A percentile compares a stretch with the other conserved stretches of the same genome.
These are phyloP conservation scores for Candida mattraensis DNA, from an alignment of 805 yeast genomes.

Conservation along the genomic window DNA sequence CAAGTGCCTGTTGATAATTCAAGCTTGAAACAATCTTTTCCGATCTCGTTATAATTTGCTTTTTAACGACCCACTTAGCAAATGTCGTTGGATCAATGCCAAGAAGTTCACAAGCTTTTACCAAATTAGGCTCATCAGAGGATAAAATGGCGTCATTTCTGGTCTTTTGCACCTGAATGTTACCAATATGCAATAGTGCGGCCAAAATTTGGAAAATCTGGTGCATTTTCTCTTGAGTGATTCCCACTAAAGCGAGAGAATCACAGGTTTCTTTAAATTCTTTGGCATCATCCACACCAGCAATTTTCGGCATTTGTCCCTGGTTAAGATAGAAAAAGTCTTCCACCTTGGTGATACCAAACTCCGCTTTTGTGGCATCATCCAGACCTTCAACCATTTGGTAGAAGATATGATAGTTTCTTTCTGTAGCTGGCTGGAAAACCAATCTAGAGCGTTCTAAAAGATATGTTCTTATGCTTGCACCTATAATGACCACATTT, in stretches of 20 bases:
- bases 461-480: conserved; percentile 87
- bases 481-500: conserved; percentile 82
- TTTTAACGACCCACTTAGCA: conserved; percentile 90
- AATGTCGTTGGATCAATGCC: conserved; percentile 74
- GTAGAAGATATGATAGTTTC: conserved; percentile 94
- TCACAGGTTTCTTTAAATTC: conserved; percentile 76
- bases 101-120: conserved; percentile 78
- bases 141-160: conserved; percentile 79
- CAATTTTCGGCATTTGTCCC: conserved; percentile 72
- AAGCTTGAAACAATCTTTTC: conserved; percentile 87
- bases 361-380: conserved; percentile 50
- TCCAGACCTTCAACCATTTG: conserved; percentile 78
- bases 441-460: conserved; percentile 93
- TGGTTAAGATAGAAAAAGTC: conserved; percentile 84
- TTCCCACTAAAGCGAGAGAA: conserved; percentile 80
- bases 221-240: conserved; percentile 54
- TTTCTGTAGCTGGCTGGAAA: conserved; percentile 85
- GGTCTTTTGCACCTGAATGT: conserved; percentile 81
- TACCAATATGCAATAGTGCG: conserved; percentile 89
- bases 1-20: conserved; percentile 79
- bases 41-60: conserved; percentile 87
- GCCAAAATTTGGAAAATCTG: conserved; percentile 79
- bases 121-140: conserved; percentile 83
- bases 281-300: conserved; percentile 75
- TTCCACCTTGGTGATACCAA: conserved; percentile 62